Evolutionary conservation across 371 early-diverging fungal genomes (phyloP).

Genomic region (Zychaea mexicana): DNA sequence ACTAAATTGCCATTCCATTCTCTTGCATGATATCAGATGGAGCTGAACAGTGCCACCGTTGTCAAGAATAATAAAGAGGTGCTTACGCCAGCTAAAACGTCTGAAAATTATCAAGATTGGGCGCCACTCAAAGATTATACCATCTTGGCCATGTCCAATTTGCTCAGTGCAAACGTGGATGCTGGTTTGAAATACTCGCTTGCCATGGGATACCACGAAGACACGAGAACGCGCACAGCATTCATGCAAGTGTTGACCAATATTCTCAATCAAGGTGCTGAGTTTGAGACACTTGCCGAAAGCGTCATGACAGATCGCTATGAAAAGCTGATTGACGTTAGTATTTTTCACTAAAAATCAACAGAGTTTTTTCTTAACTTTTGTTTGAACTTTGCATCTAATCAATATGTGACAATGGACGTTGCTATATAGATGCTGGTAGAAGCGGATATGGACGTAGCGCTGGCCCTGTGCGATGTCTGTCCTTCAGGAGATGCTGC

Average conservation of each 20-base stretch:
- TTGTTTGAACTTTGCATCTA: neutral
- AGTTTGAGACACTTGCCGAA: slow-evolving; percentile 82
- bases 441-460: slow-evolving; percentile 73
- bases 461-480: slow-evolving; percentile 85
- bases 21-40: slow-evolving; percentile 14
- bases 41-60: slow-evolving; percentile 12
- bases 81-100: slow-evolving; percentile 14
- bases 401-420: neutral
- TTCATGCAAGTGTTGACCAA: slow-evolving; percentile 93
- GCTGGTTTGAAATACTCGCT: slow-evolving; percentile 87
- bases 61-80: slow-evolving; percentile 19
- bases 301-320: slow-evolving; percentile 74
- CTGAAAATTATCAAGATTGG: slow-evolving; percentile 51
- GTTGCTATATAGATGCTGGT: slow-evolving; percentile 46
- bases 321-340: slow-evolving; percentile 73
- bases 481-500: slow-evolving; percentile 84
- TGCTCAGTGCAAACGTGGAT: slow-evolving; percentile 89
- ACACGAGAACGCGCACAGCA: slow-evolving; percentile 81
- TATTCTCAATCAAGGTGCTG: slow-evolving; percentile 84
- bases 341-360: too few species aligned
- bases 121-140: slow-evolving; percentile 78
- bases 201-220: slow-evolving; percentile 91
- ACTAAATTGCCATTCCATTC: neutral
- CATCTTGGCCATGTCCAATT: slow-evolving; percentile 84
- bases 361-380: neutral